Base-by-base conservation (phyloP, 2,329 filamentous ascomycete species). In the Microdochium paspali region DNA sequence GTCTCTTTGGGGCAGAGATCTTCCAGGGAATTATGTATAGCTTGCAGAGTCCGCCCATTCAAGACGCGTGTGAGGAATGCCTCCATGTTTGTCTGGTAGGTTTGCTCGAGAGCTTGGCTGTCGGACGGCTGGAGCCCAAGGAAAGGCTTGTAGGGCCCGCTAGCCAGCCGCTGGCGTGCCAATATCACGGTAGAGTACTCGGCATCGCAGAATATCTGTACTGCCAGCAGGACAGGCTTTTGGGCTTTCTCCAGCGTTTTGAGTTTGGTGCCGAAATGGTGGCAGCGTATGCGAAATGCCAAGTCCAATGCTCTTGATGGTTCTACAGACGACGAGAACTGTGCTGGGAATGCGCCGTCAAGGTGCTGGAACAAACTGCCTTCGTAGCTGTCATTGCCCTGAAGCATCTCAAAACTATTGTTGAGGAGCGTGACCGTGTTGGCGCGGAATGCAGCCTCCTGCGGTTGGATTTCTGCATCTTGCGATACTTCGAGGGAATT, bases 281-380 rank as follows among this genome's bases (percentile, higher is more conserved):
- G 46, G 15, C 49, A 58, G 15, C 59, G 56, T 44, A 62, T 53
- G 21, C 43, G 53, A 28, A 60, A 59, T 12, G 54, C 54, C 30
- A 61, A 31, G 10, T 54, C 50, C 15, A 56, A 44, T 18, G 35
- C 35, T 21, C 35, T 6, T 3, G 35, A 40, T 12, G 5, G 35
- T 6, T 40, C 35, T 6, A 7, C 6, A 3, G 4, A 3, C 35
- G 10, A 12, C n/a, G 18, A 6, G 12, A 40, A 40, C 10, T 40
- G 35, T 20, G 35, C 35, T 18, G 35, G 35, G 24, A 59, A 61
- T n/a, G 42, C 44, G 10, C 30, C 23, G 35, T 40, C 35, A 20
- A 40, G 35, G 9, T 40, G 35, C 35, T 40, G n/a, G 35, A 40
- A 40, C 10, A 21, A 40, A 4, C 9, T 18, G 18, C 35, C 35